These are phyloP conservation scores for Populus hybrid DNA, from an alignment of 441 rosid genomes.

Conservation along the genomic window DNA sequence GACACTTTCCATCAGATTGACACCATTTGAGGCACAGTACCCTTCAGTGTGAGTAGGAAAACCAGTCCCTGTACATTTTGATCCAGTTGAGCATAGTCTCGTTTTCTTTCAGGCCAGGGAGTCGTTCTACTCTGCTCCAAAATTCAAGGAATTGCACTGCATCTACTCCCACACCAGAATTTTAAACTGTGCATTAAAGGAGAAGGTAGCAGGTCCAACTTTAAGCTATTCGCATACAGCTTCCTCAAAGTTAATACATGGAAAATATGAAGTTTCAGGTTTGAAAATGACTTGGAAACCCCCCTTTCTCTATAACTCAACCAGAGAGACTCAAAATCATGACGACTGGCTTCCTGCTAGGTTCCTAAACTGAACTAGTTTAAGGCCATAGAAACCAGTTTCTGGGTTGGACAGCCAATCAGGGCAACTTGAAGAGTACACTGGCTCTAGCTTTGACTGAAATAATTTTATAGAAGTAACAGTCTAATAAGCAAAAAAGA, in stretches of 20 bases:
- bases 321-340: background rate
- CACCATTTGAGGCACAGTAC: too few species aligned
- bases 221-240: background rate
- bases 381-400: background rate
- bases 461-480: background rate
- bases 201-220: background rate
- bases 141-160: too few species aligned
- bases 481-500: background rate
- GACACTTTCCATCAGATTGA: too few species aligned
- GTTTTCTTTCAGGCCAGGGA: too few species aligned
- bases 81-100: too few species aligned
- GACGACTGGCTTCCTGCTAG: background rate
- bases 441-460: background rate
- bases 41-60: too few species aligned
- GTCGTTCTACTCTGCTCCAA: too few species aligned
- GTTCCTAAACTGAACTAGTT: background rate
- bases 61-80: too few species aligned
- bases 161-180: too few species aligned
- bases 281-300: background rate
- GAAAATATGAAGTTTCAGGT: background rate
- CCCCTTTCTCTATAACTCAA: background rate
- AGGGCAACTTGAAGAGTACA: background rate
- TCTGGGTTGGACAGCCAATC: background rate
- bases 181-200: background rate
- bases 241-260: slow-evolving; percentile 1